These are phyloP conservation scores for Tuctoria greenei DNA, from an alignment of 176 grass and related monocot species.

Conservation along the genomic window DNA sequence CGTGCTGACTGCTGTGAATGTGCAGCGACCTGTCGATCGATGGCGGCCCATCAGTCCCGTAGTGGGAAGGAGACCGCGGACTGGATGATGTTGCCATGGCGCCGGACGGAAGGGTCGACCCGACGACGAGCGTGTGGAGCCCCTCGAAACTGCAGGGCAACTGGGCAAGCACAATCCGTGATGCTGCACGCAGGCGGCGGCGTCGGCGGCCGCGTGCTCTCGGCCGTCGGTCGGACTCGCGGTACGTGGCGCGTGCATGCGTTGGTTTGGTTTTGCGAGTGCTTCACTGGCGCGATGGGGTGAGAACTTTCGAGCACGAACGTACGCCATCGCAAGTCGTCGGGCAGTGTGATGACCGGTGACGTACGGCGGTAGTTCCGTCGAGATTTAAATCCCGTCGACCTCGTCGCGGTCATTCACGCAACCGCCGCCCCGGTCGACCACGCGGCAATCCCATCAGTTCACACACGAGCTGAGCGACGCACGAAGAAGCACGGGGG, in stretches of 20 bases:
- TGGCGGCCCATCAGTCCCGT: not conserved
- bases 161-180: not conserved
- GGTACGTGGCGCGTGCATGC: too few relatives aligned
- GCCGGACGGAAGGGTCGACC: not conserved
- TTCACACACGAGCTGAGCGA: conserved; percentile 21
- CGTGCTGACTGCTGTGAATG: not conserved
- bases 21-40: not conserved
- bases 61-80: not conserved
- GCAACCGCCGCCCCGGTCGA: not conserved
- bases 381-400: conserved; percentile 1
- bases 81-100: not conserved
- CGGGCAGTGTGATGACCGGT: not conserved
- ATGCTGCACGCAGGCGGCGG: too few relatives aligned
- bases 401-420: not conserved
- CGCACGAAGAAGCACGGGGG: too few relatives aligned
- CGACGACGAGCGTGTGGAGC: not conserved
- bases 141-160: not conserved
- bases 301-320: too few relatives aligned
- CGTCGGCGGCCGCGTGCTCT: too few relatives aligned
- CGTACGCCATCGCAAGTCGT: too few relatives aligned
- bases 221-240: too few relatives aligned
- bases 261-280: too few relatives aligned
- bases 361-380: not conserved
- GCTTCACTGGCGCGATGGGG: too few relatives aligned
- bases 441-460: not conserved